Conservation (phyloP, 331 rosid species). For the Dryas integrifolia region DNA sequence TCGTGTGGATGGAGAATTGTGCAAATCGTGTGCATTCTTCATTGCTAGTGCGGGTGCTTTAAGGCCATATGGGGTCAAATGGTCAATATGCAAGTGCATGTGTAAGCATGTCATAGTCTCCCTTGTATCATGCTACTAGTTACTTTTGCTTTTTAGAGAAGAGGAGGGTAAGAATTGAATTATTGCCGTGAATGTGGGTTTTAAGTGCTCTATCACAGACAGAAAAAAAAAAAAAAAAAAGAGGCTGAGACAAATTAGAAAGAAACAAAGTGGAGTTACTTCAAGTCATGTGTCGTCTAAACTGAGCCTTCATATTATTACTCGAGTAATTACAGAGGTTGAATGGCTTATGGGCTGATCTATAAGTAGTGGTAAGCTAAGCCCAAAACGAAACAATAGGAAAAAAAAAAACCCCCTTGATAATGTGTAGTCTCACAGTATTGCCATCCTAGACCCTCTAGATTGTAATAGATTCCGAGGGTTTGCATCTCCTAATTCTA, state of each 20-base stretch:
- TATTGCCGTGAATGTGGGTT: background rate
- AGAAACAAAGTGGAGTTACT: background rate
- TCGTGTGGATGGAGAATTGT: background rate
- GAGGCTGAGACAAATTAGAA: background rate
- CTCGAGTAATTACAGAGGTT: background rate
- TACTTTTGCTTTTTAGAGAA: too few relatives aligned
- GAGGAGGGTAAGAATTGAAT: too few relatives aligned
- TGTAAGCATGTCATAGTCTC: background rate
- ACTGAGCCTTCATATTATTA: background rate
- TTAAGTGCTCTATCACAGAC: background rate
- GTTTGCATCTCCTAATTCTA: conserved; percentile 75
- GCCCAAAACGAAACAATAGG: background rate
- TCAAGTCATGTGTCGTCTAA: background rate
- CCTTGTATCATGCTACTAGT: too few relatives aligned
- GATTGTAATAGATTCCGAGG: conserved; percentile 47
- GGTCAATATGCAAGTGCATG: background rate
- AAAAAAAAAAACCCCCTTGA: background rate
- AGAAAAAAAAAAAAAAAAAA: too few relatives aligned
- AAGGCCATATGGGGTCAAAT: background rate
- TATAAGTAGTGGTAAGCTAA: background rate
- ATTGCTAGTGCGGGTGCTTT: background rate
- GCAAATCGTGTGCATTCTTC: background rate
- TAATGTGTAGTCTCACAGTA: background rate
- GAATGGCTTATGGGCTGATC: background rate
- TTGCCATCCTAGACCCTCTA: conserved; percentile 27